Evolutionary conservation across 2,329 filamentous ascomycete genomes (phyloP).

Genomic region (Alternaria viburni): DNA sequence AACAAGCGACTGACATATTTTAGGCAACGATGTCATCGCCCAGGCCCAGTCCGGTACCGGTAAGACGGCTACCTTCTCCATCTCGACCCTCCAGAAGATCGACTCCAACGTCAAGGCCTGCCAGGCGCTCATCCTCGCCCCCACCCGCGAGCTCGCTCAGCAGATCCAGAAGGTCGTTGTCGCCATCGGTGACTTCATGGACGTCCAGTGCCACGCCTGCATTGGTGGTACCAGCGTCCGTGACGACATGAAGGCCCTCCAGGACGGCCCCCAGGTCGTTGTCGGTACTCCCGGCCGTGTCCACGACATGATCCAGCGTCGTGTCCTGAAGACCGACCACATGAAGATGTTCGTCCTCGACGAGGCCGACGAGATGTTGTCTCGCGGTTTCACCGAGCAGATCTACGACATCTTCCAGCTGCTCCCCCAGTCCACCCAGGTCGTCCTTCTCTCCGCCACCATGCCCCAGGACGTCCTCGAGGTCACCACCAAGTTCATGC

Average conservation of each 20-base stretch:
- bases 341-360: slow-evolving; percentile 99
- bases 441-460: slow-evolving; percentile 96
- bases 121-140: slow-evolving; percentile 97
- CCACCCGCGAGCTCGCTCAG: slow-evolving; percentile 97
- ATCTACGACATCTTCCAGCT: slow-evolving; percentile 99
- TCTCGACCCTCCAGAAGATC: slow-evolving; percentile 98
- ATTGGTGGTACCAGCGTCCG: slow-evolving; percentile 98
- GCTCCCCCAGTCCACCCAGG: slow-evolving; percentile 96
- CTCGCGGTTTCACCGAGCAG: slow-evolving; percentile 99
- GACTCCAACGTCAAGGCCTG: slow-evolving; percentile 93
- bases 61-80: slow-evolving; percentile 99
- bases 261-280: slow-evolving; percentile 95
- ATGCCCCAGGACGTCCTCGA: slow-evolving; percentile 99
- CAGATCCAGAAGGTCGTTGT: slow-evolving; percentile 99
- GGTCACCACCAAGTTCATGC: slow-evolving; percentile 99
- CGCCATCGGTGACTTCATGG: slow-evolving; percentile 99
- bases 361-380: slow-evolving; percentile 99
- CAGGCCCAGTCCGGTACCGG: slow-evolving; percentile 99
- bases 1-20: slow-evolving; percentile 28
- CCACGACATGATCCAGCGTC: slow-evolving; percentile 99
- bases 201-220: slow-evolving; percentile 97
- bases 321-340: slow-evolving; percentile 92
- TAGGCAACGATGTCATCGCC: slow-evolving; percentile 96
- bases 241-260: slow-evolving; percentile 97
- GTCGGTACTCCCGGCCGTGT: slow-evolving; percentile 98